Base-by-base conservation (phyloP, 441 rosid species). In the Pelargonium cotyledonis region DNA sequence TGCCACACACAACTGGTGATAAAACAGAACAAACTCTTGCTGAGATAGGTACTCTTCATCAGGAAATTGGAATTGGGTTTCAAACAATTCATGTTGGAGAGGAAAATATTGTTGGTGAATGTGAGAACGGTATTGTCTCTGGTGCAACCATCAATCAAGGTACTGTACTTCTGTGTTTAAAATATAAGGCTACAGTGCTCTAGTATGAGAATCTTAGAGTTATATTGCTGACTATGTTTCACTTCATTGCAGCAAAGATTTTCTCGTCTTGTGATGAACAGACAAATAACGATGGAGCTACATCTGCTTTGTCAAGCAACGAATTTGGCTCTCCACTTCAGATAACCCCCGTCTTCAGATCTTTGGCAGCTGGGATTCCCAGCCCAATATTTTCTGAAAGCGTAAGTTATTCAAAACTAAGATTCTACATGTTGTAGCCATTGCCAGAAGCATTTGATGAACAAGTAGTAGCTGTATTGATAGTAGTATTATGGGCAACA, bases 371-470 rank as follows among this genome's bases (percentile, higher is more conserved):
- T 63, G 92, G 91, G 68, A 88, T 95, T 79, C 99, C 99, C 71
- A 95, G 96, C 81, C 99, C 97, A 69, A 89, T 87, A 73, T 95
- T 95, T 83, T 91, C 99, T 70, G 99, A 95, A 85, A 95, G 99
- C 82, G 99, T 95, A 82, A 89, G 97, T 86, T 63, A 62, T 29
- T 73, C 69, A 70, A 40, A 66, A 63, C 58, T 66, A 15, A 46
- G 47, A 67, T 44, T 60, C 29, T 53, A 61, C 65, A 49, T 49
- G 16, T 49, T 4, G 5, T 49, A 11, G 16, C 16, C 43, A 38
- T 38, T 47, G 53, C 16, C 53, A 11, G 53, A 12, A 47, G 4
- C 15, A 47, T 12, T 47, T 12, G 40, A 51, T 9, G 51, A 38
- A 69, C 23, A 62, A 78, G 38, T 53, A 57, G 23, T 65, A 46